Base-by-base conservation (phyloP, 2,329 filamentous ascomycete species). In the Leptodontidium sp. region DNA sequence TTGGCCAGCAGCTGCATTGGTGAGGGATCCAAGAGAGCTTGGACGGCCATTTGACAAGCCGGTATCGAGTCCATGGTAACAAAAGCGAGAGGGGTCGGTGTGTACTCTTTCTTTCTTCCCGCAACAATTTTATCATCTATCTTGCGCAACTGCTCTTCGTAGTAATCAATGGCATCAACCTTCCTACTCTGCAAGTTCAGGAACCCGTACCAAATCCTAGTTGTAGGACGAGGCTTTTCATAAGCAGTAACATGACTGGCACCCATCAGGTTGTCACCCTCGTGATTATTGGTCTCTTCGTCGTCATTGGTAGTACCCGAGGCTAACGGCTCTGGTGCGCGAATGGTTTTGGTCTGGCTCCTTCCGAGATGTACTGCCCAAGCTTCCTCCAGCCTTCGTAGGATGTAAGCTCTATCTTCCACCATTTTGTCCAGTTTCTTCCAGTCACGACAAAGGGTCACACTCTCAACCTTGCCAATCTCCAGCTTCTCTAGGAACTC, bases 41-140 rank as follows among this genome's bases (percentile, higher is more conserved):
- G 96, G 53, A 97, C 93, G 29, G 94, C 93, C 94, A 98, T 97
- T 82, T 99, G 96, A 74, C 88, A 90, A 40, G 94, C 91, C 15
- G 94, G 93, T 61, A 97, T 96, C 3, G 93, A 96, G 81, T 98
- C 93, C 93, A 99, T 97, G 0, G 96, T 98, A 49, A 99, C 93
- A 79, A 99, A 98, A 0, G 97, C 97, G 69, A 97, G 86, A 61
- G 95, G 91, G 0, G 90, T 94, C 0, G 96, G 85, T 6, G 86
- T 82, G 75, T 94, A 98, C 3, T 91, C 86, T 78, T 93, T 92
- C 75, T 89, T 88, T 35, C 96, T 88, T 12, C 93, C 88, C 8
- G 81, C 81, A 8, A 81, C 80, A 62, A 99, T 93, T 72, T 90
- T 86, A 61, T 93, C 91, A 73, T 99, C 95, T 2, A 97, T 80